A percentile compares a stretch with the other conserved stretches of the same genome.
Conservation (phyloP, 2,329 filamentous ascomycete genomes). For the Sporothrix schenckii region DNA sequence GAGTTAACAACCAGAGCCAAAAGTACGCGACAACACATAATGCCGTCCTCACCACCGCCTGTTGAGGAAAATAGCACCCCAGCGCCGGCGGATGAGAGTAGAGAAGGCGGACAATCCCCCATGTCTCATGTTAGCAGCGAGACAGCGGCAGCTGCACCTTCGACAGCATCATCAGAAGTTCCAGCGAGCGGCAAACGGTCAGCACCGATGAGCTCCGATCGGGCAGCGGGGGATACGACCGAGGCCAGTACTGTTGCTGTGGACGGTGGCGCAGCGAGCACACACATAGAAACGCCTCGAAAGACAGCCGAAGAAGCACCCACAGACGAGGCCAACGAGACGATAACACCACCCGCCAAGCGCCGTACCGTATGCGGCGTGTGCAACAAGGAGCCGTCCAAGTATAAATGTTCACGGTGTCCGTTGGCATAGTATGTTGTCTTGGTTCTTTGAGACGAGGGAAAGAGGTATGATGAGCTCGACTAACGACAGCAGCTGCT, state of each 20-base stretch:
- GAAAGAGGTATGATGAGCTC: neutral
- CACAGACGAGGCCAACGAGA: neutral
- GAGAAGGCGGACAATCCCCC: neutral
- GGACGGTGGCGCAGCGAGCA: neutral
- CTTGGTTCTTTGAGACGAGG: neutral
- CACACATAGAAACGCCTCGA: neutral
- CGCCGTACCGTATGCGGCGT: slow-evolving; percentile 53
- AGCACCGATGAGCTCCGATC: neutral
- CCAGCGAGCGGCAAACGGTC: neutral
- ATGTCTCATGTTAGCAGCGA: slow-evolving; percentile 13
- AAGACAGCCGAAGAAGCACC: neutral
- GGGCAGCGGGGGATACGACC: neutral
- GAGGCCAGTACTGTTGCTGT: neutral
- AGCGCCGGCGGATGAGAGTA: neutral
- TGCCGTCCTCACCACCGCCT: neutral
- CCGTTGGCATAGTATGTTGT: slow-evolving; percentile 57
- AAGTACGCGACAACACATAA: neutral
- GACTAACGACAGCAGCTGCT: slow-evolving; percentile 54
- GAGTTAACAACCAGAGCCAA: neutral
- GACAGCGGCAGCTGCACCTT: slow-evolving; percentile 2
- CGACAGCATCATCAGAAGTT: neutral
- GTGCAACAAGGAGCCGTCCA: slow-evolving; percentile 55
- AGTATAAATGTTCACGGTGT: slow-evolving; percentile 67
- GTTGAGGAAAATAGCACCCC: neutral
- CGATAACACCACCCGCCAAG: slow-evolving; percentile 31